Conservation (phyloP, 345 rosid genomes). For the Syzygium aqueum region DNA sequence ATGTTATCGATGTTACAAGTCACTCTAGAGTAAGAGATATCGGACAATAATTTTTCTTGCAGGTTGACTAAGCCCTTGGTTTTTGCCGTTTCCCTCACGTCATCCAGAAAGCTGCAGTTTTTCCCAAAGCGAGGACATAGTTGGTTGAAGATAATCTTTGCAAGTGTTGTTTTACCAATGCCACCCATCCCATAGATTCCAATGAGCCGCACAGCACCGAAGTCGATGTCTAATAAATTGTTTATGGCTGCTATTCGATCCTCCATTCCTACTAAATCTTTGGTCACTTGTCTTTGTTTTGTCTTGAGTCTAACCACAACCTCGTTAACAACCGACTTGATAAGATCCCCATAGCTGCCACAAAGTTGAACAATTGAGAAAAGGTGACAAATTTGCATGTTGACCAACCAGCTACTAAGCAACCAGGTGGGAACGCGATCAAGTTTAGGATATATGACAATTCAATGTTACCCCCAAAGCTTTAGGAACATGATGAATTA, state of each 20-base stretch:
- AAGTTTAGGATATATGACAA: neutral
- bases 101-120: too few relatives aligned
- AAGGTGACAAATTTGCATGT: neutral
- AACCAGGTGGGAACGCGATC: neutral
- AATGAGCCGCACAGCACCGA: too few relatives aligned
- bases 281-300: neutral
- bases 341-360: neutral
- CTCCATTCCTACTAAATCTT: neutral
- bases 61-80: neutral
- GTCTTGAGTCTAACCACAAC: neutral
- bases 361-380: neutral
- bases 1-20: neutral
- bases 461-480: neutral
- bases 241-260: neutral
- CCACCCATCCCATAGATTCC: too few relatives aligned
- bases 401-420: neutral
- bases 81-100: too few relatives aligned
- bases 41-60: neutral
- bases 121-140: too few relatives aligned
- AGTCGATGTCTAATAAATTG: neutral
- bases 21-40: rapidly evolving
- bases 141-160: too few relatives aligned
- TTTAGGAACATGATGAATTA: neutral
- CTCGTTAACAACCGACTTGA: neutral
- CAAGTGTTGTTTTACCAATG: too few relatives aligned